Base-by-base conservation (phyloP, 2,329 filamentous ascomycete species). In the Microsporum audouinii region DNA sequence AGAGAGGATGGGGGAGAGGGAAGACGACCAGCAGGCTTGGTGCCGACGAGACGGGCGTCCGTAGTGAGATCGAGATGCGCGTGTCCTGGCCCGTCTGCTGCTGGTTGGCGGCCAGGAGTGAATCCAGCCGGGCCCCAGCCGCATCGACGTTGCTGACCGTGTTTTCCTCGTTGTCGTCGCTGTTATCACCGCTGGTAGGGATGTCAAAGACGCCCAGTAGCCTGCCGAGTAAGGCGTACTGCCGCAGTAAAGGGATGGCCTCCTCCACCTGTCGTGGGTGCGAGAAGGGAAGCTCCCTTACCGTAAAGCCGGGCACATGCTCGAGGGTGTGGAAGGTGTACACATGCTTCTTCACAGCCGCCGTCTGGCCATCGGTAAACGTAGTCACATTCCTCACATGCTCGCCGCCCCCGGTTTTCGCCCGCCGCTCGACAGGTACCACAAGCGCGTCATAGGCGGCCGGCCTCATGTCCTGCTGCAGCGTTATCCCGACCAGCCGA, bases 101-200 rank as follows among this genome's bases (percentile, higher is more conserved):
- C 10, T 23, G n/a, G 7, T 36, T 36, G 10, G 47, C 27, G 29
- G 65, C 64, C 29, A 77, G 76, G 17, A 92, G 78, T 10, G 77
- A 78, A 23, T 79, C 75, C 62, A 84, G 81, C 68, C 88, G 86
- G 0, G 77, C 76, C 14, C 74, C 68, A 23, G 70, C 71, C 2
- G 71, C 68, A 43, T 75, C 71, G 31, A 72, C 68, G 59, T 82
- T 75, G 65, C 81, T 60, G 33, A 45, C 61, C 14, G 49, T 61
- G 38, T 58, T 57, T 17, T 56, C 59, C 45, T 60, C 58, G 41
- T 62, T 33, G 38, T 47, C 38, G 7, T 57, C 61, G 12, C 61
- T 2, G 7, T 43, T 51, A 29, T 12, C 8, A 12, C 45, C 5
- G 17, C 12, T 65, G 0, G 61, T 58, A 34, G 68, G 58, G 27